Evolutionary conservation across 495 filamentous ascomycete genomes (phyloP), one percentile per base, ranked within the genome.

Genomic region (Talaromyces trachyspermus): DNA sequence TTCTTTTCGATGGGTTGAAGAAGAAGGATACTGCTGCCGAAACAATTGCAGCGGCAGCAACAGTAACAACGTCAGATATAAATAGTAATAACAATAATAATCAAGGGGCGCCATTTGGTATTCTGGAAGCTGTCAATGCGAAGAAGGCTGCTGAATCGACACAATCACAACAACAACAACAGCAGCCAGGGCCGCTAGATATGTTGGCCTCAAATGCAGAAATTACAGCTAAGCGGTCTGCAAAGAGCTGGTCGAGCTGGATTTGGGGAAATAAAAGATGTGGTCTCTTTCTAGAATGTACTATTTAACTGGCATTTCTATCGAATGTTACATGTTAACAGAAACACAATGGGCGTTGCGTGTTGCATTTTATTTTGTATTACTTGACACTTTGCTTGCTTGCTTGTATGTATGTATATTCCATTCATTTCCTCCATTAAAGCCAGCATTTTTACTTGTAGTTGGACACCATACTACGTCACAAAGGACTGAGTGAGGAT

Each of bases 1-100:
- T 63, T 53, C 54, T 75, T 6, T 56, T 68, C 35, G 68, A 68
- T 6, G 74, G 69, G 50, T 54, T 78, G 58, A 76, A 76, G 54
- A 58, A 59, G 36, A 75, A 74, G 41, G 75, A 74, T 47, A 56
- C 63, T 46, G 50, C 56, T 19, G 56, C 60, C 10, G 53, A 35
- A 33, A 45, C 42, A 25, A 38, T 47, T 5, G 52, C 53, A 49
- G 49, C 53, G 9, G 44, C 25, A 4, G 32, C 59, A 10, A 32
- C 43, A 3, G 27, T 35, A 9, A 24, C 49, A 14, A 43, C 49
- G 11, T 20, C 36, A 36, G 46, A 27, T 35, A 35, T 39, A n/a
- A 35, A 30, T 1, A 30, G 19, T 42, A 33, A 12, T 17, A 54
- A 43, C 39, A 58, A 29, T 40, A 60, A 56, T 46, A 52, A 26